These are phyloP conservation scores for Silene noctiflora DNA, from an alignment of 179 eudicot genomes.

Conservation along the genomic window DNA sequence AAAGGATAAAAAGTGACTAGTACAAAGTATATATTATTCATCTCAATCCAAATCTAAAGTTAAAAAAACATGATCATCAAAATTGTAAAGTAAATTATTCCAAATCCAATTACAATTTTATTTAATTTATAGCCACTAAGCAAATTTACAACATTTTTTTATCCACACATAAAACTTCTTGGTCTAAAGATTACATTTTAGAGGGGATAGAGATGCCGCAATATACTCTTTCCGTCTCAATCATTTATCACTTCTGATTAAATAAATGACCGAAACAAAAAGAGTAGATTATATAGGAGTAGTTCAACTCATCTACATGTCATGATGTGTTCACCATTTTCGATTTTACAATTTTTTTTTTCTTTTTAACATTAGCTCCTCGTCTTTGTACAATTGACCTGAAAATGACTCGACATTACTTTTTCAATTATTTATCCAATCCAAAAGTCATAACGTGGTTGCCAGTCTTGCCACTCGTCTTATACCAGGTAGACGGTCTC, in stretches of 20 bases:
- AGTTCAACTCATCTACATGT: no score
- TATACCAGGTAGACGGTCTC: no score
- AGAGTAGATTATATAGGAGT: no score
- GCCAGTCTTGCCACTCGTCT: no score
- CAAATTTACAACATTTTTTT: background rate
- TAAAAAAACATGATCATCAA: background rate
- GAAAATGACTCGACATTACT: conserved; percentile 6
- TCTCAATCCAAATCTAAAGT: background rate
- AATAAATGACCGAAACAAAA: no score
- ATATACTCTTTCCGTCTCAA: no score
- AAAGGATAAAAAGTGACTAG: background rate
- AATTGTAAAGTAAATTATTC: background rate
- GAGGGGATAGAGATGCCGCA: background rate
- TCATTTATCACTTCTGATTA: no score
- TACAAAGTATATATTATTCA: background rate
- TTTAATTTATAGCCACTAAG: background rate
- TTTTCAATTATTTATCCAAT: background rate
- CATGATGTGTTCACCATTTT: background rate
- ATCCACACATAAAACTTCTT: conserved; percentile 26
- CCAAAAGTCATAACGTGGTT: no score
- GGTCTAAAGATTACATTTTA: conserved; percentile 1
- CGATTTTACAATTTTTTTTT: background rate
- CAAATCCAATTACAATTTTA: background rate
- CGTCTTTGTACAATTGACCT: conserved; percentile 24
- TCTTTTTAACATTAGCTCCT: background rate